phyloP scores from a whole-genome alignment of 345 rosid genomes.

The Eucalyptus leucophloia region DNA sequence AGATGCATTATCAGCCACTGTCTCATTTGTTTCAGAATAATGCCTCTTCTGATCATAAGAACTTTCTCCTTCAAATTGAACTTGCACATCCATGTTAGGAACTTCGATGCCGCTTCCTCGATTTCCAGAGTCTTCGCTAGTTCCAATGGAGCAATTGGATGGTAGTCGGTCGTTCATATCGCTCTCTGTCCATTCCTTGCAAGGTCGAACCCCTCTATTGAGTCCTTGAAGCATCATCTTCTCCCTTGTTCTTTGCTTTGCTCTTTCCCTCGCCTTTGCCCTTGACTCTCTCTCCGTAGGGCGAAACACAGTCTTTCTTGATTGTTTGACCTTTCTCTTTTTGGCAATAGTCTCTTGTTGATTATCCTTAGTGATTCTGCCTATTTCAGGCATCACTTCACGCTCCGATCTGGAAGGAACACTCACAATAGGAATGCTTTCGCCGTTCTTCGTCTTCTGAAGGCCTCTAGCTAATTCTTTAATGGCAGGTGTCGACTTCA shows the following conservation, averaged over 20 bases:
- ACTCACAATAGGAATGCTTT: neutral
- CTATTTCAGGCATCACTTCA: slow-evolving; percentile 12
- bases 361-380: neutral
- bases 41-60: neutral
- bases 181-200: neutral
- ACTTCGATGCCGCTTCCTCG: neutral
- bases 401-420: slow-evolving; percentile 22
- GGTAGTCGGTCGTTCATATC: neutral
- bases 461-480: neutral
- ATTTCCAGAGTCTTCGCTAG: neutral
- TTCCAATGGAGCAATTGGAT: neutral
- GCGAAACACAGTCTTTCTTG: neutral
- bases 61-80: neutral
- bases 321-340: neutral
- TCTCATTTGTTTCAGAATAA: neutral
- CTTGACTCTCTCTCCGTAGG: slow-evolving; percentile 36
- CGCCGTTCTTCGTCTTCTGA: neutral
- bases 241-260: slow-evolving; percentile 49
- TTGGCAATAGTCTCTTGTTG: neutral
- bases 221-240: slow-evolving; percentile 5
- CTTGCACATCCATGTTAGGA: neutral
- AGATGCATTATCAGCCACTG: neutral
- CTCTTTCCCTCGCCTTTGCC: slow-evolving; percentile 56
- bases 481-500: neutral
- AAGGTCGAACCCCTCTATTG: neutral